Base-by-base conservation (phyloP, 768 basidiomycete genomes). In the Gelatoporia subvermispora region DNA sequence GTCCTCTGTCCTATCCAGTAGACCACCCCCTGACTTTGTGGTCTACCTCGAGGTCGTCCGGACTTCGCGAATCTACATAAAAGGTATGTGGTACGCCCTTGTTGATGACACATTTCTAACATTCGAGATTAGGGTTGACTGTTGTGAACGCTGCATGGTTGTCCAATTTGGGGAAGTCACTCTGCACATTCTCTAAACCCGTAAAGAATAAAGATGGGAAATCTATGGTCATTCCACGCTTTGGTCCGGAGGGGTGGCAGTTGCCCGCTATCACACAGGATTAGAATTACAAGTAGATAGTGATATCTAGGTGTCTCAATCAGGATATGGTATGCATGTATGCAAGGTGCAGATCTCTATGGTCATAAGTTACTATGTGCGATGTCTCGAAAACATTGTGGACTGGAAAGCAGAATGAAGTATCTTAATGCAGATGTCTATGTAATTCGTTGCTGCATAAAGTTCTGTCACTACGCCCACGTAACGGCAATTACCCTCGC, bases 151-250 rank as follows among this genome's bases (percentile, higher is more conserved):
- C 92, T 1, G 76, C 79, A 8, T 99, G 96, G 96, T 68, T 99
- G 31, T 74, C 90, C 2, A 75, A 76, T 0, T 75, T 98, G 8
- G 94, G 88, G 9, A 84, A 79, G 45, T 73, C 85, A 0, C 68
- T 97, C 20, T 97, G 94, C 66, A 85, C 86, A 1, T 96, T 89
- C 65, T 93, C 90, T 7, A 93, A 93, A 66, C 88, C 91, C 1
- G 64, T 80, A 21, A 86, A 85, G 65, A 84, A 84, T 45, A 79
- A 70, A 36, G 67, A 73, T 1, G 86, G 92, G 7, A 68, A 76
- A 9, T 69, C 84, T 50, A 82, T 92, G 76, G 79, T 84, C 9
- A 81, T 85, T 41, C 95, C 95, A 0, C 81, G 77, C 45, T 97
- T 93, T 64, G 92, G 92, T 9, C 84, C 84, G 35, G 81, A 85